A percentile compares a stretch with the other conserved stretches of the same genome.
These are phyloP conservation scores for Phaffia australis DNA, from an alignment of 768 basidiomycete genomes.

Conservation along the genomic window DNA sequence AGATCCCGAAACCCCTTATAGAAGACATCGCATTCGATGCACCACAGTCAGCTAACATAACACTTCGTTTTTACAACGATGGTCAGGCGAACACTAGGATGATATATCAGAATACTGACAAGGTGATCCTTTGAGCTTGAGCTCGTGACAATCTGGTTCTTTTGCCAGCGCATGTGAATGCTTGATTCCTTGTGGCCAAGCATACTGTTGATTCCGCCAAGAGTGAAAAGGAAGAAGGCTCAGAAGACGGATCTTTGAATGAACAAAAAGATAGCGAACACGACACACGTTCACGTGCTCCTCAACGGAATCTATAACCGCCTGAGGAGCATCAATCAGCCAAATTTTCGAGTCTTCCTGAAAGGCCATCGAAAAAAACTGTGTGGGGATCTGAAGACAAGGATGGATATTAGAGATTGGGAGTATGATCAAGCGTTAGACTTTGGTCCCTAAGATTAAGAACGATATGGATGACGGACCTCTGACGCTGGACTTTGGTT, in stretches of 20 bases:
- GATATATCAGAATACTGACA: background rate
- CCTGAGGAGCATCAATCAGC: conserved; percentile 24
- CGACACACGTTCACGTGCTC: conserved; percentile 20
- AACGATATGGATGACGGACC: background rate
- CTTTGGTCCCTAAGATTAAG: background rate
- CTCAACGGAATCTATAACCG: conserved; percentile 23
- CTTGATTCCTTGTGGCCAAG: conserved; percentile 19
- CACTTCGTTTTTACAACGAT: too few species aligned
- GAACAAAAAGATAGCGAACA: background rate
- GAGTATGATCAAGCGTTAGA: background rate
- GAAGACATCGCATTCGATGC: background rate
- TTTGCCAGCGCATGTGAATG: conserved; percentile 14
- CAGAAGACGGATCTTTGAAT: background rate
- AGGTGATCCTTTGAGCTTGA: conserved; percentile 21
- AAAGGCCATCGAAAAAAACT: background rate
- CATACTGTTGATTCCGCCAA: conserved; percentile 1
- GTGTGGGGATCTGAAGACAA: background rate
- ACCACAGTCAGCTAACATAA: background rate
- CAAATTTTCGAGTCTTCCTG: conserved; percentile 24
- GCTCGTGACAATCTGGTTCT: conserved; percentile 21
- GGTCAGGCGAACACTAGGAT: background rate
- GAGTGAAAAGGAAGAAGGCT: background rate
- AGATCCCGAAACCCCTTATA: conserved; percentile 1
- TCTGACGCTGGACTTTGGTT: background rate
- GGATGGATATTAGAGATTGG: too few species aligned